Base-by-base conservation (phyloP, 331 rosid genomes). In the Dryas integrifolia region DNA sequence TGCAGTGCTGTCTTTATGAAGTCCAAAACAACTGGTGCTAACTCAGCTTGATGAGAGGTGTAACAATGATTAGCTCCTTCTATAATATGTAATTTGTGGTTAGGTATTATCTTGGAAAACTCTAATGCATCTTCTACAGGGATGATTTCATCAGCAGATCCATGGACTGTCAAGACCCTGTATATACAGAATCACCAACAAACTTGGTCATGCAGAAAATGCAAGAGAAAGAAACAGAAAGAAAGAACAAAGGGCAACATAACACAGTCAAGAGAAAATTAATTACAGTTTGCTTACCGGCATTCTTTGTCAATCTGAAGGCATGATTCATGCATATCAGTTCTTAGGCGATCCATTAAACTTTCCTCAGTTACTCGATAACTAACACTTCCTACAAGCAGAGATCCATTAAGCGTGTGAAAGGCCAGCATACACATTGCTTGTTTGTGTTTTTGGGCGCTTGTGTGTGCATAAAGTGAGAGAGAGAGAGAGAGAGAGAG, bases 111-210 rank as follows among this genome's bases (percentile, higher is more conserved):
- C 76, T 91, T 85, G 60, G 85, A 79, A 48, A 91, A 88, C 77
- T 82, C 85, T 14, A 45, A 64, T n/a, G 96, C 92, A 53, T 87
- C 90, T 69, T 65, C 80, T 43, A 79, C 86, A 0, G 89, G 88
- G 66, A 89, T 79, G 65, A 6, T 5, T 59, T 73, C 50, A 58
- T 87, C 95, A 24, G 76, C 83, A 26, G 84, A 68, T 81, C 96
- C 96, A 77, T 92, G 98, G 69, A 90, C 76, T 16, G 97, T 90
- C 5, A 88, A 58, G 50, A 92, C 81, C 93, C 97, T 92, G 85
- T 55, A 58, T 51, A 66, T n/a, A 30, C 24, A 59, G 53, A 15
- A 43, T 49, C 1, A 59, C 51, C n/a, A 40, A 76, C 24, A 58
- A 26, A 47, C 66, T 62, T 15, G 57, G 44, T 58, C 49, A 38